Evolutionary conservation across 495 filamentous ascomycete species (phyloP).

Genomic region (Trichodelitschia bisporula): DNA sequence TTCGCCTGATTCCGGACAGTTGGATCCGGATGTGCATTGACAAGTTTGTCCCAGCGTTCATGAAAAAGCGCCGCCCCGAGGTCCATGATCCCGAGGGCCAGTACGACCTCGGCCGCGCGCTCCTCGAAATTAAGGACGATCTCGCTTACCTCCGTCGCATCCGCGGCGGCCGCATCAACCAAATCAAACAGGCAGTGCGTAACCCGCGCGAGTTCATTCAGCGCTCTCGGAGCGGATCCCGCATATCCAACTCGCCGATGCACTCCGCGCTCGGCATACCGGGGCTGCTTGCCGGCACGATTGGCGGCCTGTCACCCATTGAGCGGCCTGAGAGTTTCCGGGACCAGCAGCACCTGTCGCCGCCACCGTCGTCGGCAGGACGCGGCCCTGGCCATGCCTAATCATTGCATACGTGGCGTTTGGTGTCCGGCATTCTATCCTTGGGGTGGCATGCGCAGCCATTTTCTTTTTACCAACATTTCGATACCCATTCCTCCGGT

Average conservation of each 20-base stretch:
- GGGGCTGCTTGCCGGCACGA: conserved; percentile 65
- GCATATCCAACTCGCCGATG: conserved; percentile 65
- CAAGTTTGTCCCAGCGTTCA: conserved; percentile 19
- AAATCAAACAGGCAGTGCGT: conserved; percentile 61
- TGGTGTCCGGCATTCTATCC: no score
- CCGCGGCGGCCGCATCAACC: conserved; percentile 66
- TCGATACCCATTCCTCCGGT: no score
- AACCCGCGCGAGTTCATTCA: conserved; percentile 54
- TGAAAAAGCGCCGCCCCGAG: conserved; percentile 13
- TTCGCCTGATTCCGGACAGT: conserved; percentile 54
- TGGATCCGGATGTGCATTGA: conserved; percentile 26
- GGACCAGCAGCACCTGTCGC: no score
- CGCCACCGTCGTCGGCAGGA: no score
- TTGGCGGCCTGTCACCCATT: conserved; percentile 76
- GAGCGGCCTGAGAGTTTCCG: conserved; percentile 32
- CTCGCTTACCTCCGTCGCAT: conserved; percentile 38
- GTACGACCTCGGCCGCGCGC: conserved; percentile 26
- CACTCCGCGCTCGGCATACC: conserved; percentile 70
- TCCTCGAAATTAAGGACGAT: conserved; percentile 16
- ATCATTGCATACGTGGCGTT: no score
- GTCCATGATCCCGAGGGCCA: conserved; percentile 55
- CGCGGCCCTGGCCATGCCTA: no score
- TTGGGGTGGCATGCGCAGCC: no score
- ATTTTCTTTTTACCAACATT: no score
- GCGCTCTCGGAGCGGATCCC: conserved; percentile 46